Evolutionary conservation across 2,329 filamentous ascomycete species (phyloP), one percentile per base, ranked within the genome.

Genomic region (Penicillium sp.): DNA sequence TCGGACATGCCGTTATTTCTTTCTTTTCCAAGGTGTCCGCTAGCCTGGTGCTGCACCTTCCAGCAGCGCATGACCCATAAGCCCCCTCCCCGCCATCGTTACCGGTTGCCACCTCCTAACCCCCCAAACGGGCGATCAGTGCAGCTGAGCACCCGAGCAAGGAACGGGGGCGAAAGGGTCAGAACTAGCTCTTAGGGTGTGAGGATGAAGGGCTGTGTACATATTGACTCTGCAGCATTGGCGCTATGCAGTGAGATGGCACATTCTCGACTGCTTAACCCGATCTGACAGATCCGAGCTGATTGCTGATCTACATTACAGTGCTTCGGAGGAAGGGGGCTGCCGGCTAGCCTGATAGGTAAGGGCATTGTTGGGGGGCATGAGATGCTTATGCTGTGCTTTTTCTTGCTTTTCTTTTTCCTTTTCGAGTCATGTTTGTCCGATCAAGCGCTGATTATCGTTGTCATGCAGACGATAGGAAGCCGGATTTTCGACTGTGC

Each of bases 241-340:
- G 46, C 46, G 37, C 30, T 42, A 59, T 65, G 66, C 65, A 65
- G 65, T 68, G 57, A 68, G 67, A 65, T 66, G 61, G 52, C 58
- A 67, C 66, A 65, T 28, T n/a, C 49, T 35, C n/a, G 30, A 51
- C 35, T n/a, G 26, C 40, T 30, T 26, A 14, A 35, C 38, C 46
- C 25, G 55, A 49, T n/a, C 45, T 51, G 48, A 51, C 28, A 51
- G 48, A 51, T 35, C 48, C 42, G 40, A 33, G 54, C 40, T 30
- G 42, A 19, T 48, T 25, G 30, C n/a, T 37, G 28, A 45, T 53
- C 42, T 33, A 35, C 52, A 43, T 26, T 28, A 48, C 43, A 28
- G 22, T 28, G 30, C 19, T 45, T 45, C 19, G 42, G 10, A 45
- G 42, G 42, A 46, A 40, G 40, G 52, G 53, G 49, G 33, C 35